Evolutionary conservation across 106 monocot genomes (phyloP), one percentile per base, ranked within the genome.

Genomic region (Dendrobium officinale): DNA sequence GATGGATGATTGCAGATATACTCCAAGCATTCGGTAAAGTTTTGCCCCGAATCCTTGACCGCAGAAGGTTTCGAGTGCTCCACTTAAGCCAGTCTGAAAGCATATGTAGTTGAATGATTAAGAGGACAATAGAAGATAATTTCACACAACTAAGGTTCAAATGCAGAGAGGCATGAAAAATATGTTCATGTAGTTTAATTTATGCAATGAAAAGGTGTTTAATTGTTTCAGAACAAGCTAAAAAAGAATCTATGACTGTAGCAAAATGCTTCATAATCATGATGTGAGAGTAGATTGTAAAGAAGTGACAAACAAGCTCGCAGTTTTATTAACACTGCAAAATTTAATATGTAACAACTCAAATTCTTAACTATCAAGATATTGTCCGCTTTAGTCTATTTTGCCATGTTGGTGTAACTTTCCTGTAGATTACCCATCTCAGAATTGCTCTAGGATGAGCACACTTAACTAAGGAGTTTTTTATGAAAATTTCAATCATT

Each of bases 11-110:
- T 10, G 85, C 33, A 15, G 84, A 78, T 27, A 79, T 84, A 44
- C 89, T 81, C 17, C 91, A 37, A 42, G 95, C 86, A 45, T 91
- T 79, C 74, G 91, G 91, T 42, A 95, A 77, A 9, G 79, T 4
- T 79, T 89, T 91, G 11, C 91, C 86, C 10, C 95, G 88, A 43
- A 81, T 54, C 77, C 89, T 85, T 95, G 93, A 22, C 95, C 93
- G 64, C 95, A 93, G 5, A 93, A 81, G 48, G 93, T 95, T 73
- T 95, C 95, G 27, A 95, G 89, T 4, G 93, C 79, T 6, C 95
- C 89, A 81, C 88, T 95, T 42, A 95, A 45, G 55, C 95, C 95
- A 41, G 75, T 88, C 95, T 95, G 90, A 77, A 78, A 85, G 45
- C 45, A 45, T 4, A 9, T 26, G 2, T 44, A 77, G 6, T 75